Evolutionary conservation across 331 rosid species (phyloP).

Genomic region (Pyracantha coccinea): DNA sequence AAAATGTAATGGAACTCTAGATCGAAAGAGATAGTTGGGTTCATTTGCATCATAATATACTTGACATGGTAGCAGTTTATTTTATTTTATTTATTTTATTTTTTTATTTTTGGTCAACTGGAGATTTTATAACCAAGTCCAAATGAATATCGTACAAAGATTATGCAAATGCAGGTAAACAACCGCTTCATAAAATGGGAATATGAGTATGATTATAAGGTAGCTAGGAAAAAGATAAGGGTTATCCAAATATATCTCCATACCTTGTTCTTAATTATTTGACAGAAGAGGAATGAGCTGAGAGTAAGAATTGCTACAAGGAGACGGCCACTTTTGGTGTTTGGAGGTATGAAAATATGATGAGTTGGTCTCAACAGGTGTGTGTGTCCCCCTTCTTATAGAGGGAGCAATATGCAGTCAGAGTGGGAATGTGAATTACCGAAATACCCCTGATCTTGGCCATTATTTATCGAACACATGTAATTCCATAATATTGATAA

Average conservation of each 20-base stretch:
- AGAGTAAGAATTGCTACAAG: not conserved
- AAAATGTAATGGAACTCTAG: not conserved
- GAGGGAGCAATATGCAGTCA: conserved; percentile 17
- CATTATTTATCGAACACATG: conserved; percentile 6
- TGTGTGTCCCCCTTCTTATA: conserved; percentile 14
- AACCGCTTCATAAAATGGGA: not conserved
- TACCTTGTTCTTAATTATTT: conserved; percentile 4
- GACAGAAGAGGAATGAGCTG: not conserved
- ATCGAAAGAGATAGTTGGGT: not conserved
- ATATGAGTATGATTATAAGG: not conserved
- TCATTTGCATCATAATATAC: not conserved
- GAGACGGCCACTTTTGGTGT: not conserved
- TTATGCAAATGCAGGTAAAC: not conserved
- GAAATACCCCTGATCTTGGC: conserved; percentile 19
- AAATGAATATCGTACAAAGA: not conserved
- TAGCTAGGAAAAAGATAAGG: not conserved
- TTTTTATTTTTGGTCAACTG: too few relatives aligned
- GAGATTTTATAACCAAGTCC: not conserved
- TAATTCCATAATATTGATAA: conserved; percentile 11
- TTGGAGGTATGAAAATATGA: not conserved
- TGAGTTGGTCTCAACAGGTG: conserved; percentile 5
- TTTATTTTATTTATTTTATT: too few relatives aligned
- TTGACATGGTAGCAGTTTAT: not conserved
- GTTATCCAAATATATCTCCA: not conserved
- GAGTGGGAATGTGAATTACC: conserved; percentile 21